Conservation (phyloP, 805 yeast genomes). For the Jamesozyma hellenica region DNA sequence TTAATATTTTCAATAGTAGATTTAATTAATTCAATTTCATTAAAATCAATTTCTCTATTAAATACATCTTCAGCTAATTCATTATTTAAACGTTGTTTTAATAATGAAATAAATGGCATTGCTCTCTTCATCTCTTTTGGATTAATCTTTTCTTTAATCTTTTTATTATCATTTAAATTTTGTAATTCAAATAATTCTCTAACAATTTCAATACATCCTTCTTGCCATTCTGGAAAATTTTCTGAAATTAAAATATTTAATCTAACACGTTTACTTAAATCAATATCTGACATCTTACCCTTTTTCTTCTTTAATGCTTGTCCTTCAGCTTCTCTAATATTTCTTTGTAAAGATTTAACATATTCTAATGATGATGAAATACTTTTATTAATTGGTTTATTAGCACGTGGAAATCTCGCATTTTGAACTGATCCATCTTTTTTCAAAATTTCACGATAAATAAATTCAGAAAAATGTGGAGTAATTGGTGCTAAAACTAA, state of each 20-base stretch:
- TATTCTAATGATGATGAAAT: constrained; percentile 64
- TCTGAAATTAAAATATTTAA: constrained; percentile 65
- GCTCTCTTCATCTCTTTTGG: constrained; percentile 94
- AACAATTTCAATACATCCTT: constrained; percentile 67
- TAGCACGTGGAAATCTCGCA: constrained; percentile 72
- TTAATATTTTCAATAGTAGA: constrained; percentile 45
- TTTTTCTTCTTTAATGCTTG: constrained; percentile 77
- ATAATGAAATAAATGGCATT: constrained; percentile 87
- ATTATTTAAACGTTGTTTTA: constrained; percentile 65
- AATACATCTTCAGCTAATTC: constrained; percentile 73
- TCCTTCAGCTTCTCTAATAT: constrained; percentile 91
- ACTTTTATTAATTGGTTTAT: constrained; percentile 52
- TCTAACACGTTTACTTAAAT: constrained; percentile 60
- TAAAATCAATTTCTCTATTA: constrained; percentile 77
- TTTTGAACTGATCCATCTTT: constrained; percentile 58
- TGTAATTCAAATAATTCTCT: constrained; percentile 62
- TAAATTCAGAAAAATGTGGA: constrained; percentile 89
- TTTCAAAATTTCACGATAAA: constrained; percentile 74
- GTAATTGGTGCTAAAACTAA: constrained; percentile 84
- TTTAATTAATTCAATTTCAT: constrained; percentile 61
- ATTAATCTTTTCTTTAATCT: constrained; percentile 50
- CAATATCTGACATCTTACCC: constrained; percentile 69
- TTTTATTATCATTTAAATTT: constrained; percentile 53
- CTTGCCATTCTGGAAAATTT: constrained; percentile 91
- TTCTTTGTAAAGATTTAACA: constrained; percentile 65